Evolutionary conservation across 192 early-diverging fungal genomes (phyloP).

Genomic region (Geosiphon pyriformis): DNA sequence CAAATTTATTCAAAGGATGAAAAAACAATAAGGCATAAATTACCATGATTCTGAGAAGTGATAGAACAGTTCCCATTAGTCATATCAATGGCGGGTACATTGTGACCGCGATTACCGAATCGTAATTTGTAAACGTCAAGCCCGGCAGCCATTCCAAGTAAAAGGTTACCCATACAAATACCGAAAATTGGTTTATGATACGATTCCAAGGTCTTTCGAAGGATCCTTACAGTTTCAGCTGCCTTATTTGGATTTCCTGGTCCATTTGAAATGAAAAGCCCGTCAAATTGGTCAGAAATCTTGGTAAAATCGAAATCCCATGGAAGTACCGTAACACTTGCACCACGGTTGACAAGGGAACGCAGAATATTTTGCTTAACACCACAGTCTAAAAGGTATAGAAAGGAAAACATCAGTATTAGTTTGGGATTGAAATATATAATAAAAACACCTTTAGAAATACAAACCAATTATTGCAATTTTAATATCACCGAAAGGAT

Average conservation of each 20-base stretch:
- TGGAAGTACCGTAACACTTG: constrained; percentile 80
- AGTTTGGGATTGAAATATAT: not conserved
- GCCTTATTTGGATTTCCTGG: constrained; percentile 76
- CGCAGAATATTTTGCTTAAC: constrained; percentile 92
- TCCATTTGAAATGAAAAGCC: constrained; percentile 89
- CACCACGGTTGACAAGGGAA: constrained; percentile 72
- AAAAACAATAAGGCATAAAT: too few species aligned
- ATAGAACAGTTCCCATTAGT: constrained; percentile 76
- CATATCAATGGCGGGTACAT: constrained; percentile 85
- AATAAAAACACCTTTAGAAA: constrained; percentile 10
- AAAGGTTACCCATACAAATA: constrained; percentile 95
- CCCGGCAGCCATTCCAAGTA: constrained; percentile 88
- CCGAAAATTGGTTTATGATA: constrained; percentile 85
- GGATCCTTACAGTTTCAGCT: constrained; percentile 61
- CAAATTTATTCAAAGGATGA: too few species aligned
- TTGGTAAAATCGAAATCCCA: constrained; percentile 74
- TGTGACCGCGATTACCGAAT: constrained; percentile 95
- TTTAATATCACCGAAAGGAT: constrained; percentile 72
- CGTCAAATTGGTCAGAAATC: constrained; percentile 66
- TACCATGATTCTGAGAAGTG: constrained; percentile 96
- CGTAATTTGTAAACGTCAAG: constrained; percentile 81
- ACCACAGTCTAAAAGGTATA: constrained; percentile 67
- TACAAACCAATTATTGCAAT: constrained; percentile 57
- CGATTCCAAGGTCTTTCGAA: constrained; percentile 57
- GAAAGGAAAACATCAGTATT: not conserved